Base-by-base conservation (phyloP, 2,329 filamentous ascomycete species). In the Beauveria bassiana region DNA sequence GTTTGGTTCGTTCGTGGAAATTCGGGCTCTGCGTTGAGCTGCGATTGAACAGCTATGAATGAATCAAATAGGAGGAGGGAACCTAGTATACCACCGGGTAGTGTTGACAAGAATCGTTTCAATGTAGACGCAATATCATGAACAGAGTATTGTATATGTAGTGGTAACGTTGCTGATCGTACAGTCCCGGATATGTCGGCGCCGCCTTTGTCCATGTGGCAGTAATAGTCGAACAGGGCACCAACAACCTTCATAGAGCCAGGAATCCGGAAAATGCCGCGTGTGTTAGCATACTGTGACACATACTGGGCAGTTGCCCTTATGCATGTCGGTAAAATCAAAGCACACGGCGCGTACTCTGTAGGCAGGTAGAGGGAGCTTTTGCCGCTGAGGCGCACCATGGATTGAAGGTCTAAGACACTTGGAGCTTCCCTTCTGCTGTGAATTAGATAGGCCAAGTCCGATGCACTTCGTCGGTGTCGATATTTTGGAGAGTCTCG, bases 71-170 rank as follows among this genome's bases (percentile, higher is more conserved):
- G 70, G 1, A 77, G 70, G 16, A 87, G 67, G 0, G 84, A 86
- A 4, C 87, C 87, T 1, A 90, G 73, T 46, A 90, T 85, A 0
- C 87, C 87, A 0, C 86, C 86, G 0, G 86, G 86, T 0, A 90
- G 70, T 1, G 82, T 82, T 0, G 80, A 78, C 0, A 90, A 74
- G n/a, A 90, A 76, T 14, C 79, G 81, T 67, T 89, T 89, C 72
- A 90, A 88, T 0, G 83, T 79, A 2, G 85, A 86, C 2, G 86
- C 86, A 34, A 89, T 81, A 71, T 89, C 87, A 64, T 89, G 84
- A 3, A 84, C 77, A 7, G 81, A 79, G 52, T 77, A 81, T 43
- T 78, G 78, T 63, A 89, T 84, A 66, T 88, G 84, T 2, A 73
- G 70, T 3, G 87, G 86, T 1, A 89, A 74, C 46, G 78, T 84